These are phyloP conservation scores for Scedosporium boydii DNA, from an alignment of 2,329 filamentous ascomycete genomes.

Conservation along the genomic window DNA sequence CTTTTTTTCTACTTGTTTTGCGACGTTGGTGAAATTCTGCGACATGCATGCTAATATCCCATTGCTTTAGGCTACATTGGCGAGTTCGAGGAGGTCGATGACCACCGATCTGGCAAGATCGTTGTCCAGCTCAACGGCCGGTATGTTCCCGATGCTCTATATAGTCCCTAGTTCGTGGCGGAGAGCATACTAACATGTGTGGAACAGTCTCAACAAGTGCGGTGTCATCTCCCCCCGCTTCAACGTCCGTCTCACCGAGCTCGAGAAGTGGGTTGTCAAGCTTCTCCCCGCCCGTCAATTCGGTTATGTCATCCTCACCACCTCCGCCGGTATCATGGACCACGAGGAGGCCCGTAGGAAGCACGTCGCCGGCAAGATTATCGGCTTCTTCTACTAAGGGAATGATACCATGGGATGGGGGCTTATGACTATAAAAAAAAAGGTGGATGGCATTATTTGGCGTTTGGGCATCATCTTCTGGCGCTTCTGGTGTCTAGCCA, in stretches of 20 bases:
- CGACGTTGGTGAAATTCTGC: constrained; percentile 60
- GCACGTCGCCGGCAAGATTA: constrained; percentile 98
- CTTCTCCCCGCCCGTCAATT: constrained; percentile 99
- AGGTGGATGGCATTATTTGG: constrained; percentile 1
- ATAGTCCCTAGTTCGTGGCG: too few relatives aligned
- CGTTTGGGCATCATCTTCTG: constrained; percentile 4
- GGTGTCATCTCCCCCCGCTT: constrained; percentile 93
- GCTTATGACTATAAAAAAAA: constrained; percentile 11
- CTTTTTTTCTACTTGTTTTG: constrained; percentile 63
- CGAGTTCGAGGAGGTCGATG: constrained; percentile 98
- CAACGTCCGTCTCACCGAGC: constrained; percentile 94
- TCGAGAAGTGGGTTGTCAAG: constrained; percentile 99
- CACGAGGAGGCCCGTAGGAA: constrained; percentile 99
- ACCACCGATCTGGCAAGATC: constrained; percentile 99
- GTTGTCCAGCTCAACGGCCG: constrained; percentile 99
- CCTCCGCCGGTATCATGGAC: constrained; percentile 99
- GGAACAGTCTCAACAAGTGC: constrained; percentile 73
- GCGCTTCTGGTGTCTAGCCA: constrained; percentile 4
- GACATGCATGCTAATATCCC: constrained; percentile 58
- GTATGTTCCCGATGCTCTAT: constrained; percentile 8
- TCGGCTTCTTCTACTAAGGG: constrained; percentile 96
- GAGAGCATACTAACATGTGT: constrained; percentile 10
- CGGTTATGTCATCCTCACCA: constrained; percentile 98
- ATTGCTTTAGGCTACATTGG: constrained; percentile 77
- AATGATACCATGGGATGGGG: constrained; percentile 7